Conservation (phyloP, 2,329 filamentous ascomycete genomes). For the Colletotrichum truncatum region DNA sequence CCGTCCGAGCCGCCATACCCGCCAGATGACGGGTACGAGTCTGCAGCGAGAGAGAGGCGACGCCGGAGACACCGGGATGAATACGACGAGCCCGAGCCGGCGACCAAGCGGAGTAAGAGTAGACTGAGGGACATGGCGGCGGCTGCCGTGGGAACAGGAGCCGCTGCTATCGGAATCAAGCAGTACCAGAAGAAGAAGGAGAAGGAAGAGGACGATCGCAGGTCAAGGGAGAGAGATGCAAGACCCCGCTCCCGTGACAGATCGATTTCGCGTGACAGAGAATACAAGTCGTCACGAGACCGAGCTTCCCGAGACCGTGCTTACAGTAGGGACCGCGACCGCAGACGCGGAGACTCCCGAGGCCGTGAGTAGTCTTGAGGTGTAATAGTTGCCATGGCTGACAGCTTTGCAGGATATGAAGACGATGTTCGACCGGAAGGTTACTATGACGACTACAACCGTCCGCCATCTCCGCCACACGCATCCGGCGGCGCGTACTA, state of each 20-base stretch:
- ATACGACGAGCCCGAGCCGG: conserved; percentile 43
- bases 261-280: conserved; percentile 18
- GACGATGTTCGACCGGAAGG: conserved; percentile 44
- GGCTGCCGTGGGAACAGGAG: conserved; percentile 64
- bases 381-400: conserved; percentile 3
- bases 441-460: conserved; percentile 47
- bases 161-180: conserved; percentile 71
- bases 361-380: conserved; percentile 36
- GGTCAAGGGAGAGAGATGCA: conserved; percentile 25
- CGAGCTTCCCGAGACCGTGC: conserved; percentile 16
- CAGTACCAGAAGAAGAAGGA: conserved; percentile 63
- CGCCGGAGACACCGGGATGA: conserved; percentile 48
- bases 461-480: conserved; percentile 56
- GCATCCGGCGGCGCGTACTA: conserved; percentile 63
- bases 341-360: too few species aligned
- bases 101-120: conserved; percentile 62
- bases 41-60: conserved; percentile 55
- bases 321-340: conserved; percentile 38
- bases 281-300: conserved; percentile 9
- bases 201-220: conserved; percentile 44
- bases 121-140: conserved; percentile 63
- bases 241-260: conserved; percentile 20
- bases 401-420: conserved; percentile 42
- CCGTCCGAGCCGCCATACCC: conserved; percentile 47
- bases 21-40: conserved; percentile 52